These are phyloP conservation scores for Neofusicoccum kwambonambiense DNA, from an alignment of 2,329 filamentous ascomycete species.

Conservation along the genomic window DNA sequence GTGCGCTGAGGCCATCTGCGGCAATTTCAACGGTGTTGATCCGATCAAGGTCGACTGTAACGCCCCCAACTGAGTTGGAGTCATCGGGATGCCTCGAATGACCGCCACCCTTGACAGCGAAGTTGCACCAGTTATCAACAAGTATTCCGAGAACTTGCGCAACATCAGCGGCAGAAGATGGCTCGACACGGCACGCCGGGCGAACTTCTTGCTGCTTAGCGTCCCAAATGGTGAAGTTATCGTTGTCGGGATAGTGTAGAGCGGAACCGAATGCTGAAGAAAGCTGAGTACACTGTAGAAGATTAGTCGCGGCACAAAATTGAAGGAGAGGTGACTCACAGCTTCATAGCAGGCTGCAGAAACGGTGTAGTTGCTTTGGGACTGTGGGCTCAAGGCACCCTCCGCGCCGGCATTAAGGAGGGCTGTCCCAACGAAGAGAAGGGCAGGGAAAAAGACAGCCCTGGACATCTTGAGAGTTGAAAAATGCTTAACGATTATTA, in stretches of 20 bases:
- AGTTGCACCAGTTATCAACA: slow-evolving; percentile 17
- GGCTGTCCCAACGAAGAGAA: too few species aligned
- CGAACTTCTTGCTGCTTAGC: not conserved
- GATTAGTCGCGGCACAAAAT: too few species aligned
- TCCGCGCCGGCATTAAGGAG: too few species aligned
- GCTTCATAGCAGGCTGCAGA: too few species aligned
- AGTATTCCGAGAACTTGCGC: slow-evolving; percentile 29
- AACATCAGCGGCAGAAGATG: slow-evolving; percentile 24
- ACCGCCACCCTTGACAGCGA: slow-evolving; percentile 33
- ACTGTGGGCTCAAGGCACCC: too few species aligned
- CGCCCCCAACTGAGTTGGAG: slow-evolving; percentile 29
- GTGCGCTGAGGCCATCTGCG: slow-evolving; percentile 27
- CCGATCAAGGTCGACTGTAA: slow-evolving; percentile 31
- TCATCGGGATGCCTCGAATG: slow-evolving; percentile 26
- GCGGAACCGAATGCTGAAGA: not conserved
- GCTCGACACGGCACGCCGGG: not conserved
- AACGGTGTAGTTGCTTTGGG: too few species aligned
- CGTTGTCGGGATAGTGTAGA: not conserved
- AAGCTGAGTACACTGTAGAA: not conserved
- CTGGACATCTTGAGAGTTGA: too few species aligned
- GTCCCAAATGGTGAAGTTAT: not conserved
- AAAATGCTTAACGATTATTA: too few species aligned
- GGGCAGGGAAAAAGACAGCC: too few species aligned
- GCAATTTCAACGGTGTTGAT: slow-evolving; percentile 28
- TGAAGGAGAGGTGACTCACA: too few species aligned